Evolutionary conservation across 148 eudicot species (phyloP).

Genomic region (Pouteria glomerata): DNA sequence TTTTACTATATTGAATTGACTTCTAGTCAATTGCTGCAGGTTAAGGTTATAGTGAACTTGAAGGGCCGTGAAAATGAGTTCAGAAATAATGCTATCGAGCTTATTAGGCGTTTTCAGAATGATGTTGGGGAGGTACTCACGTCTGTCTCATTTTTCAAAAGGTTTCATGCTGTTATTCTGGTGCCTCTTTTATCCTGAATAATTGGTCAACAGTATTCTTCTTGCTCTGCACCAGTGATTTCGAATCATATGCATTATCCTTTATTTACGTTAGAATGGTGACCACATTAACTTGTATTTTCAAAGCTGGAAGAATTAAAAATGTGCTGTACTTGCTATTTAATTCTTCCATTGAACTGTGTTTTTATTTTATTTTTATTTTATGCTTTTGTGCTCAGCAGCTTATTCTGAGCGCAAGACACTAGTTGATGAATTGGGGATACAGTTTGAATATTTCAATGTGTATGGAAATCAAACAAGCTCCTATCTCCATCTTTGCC

Average conservation of each 20-base stretch:
- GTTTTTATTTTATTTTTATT: background rate
- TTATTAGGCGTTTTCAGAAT: slow-evolving; percentile 59
- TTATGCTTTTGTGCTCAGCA: no score
- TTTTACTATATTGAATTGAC: slow-evolving; percentile 19
- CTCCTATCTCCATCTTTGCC: background rate
- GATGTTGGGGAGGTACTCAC: slow-evolving; percentile 82
- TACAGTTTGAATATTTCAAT: background rate
- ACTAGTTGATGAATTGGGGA: background rate
- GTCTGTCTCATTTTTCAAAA: background rate
- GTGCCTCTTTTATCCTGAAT: background rate
- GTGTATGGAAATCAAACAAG: background rate
- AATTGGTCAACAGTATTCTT: background rate
- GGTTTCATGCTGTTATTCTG: background rate
- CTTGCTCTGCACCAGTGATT: background rate
- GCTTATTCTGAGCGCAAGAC: background rate
- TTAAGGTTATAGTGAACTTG: slow-evolving; percentile 71
- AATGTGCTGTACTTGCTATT: background rate
- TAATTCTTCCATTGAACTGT: background rate
- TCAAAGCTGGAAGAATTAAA: background rate
- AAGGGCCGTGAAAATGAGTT: slow-evolving; percentile 82
- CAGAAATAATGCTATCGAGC: slow-evolving; percentile 67
- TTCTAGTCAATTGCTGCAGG: slow-evolving; percentile 40
- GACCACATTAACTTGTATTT: background rate
- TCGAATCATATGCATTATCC: background rate
- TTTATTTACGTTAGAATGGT: background rate